Base-by-base conservation (phyloP, 139 green algal genomes). In the Ettlia oleoabundans region DNA sequence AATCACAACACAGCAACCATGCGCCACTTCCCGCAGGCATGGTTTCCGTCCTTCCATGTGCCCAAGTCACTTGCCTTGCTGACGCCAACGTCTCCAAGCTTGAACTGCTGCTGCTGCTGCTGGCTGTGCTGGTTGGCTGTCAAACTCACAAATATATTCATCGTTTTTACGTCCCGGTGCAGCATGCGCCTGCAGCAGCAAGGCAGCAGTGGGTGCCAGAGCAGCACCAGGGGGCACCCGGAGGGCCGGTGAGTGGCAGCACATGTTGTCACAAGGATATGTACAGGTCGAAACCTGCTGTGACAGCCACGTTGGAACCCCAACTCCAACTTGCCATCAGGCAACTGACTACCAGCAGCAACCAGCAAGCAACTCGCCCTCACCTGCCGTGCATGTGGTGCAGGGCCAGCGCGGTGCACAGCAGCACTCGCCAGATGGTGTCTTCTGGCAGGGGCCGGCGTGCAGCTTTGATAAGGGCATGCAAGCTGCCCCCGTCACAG, bases 371-470 rank as follows among this genome's bases (percentile, higher is more conserved):
- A 13, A 3, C 66, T 30, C 64, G 33, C 38, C 21, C 73, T 30
- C 33, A 47, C 73, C 73, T 80, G 73, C 32, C 38, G 73, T 80
- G 73, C 73, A 80, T 80, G 73, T 80, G 73, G 52, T 80, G 73
- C 51, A 80, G 73, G 33, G 73, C 73, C 53, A 68, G 52, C 24
- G 35, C 38, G 37, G 63, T 19, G 35, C 53, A 52, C 53, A 80
- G 73, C 73, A 80, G 73, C 52, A 80, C 73, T 26, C 73, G 35
- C 73, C 73, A 80, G 26, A 80, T 68, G 37, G 35, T 43, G 19
- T 80, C 53, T 30, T 80, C 73, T 1, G 26, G 21, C 35, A 80
- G 52, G 24, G 73, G 72, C 24, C 73, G 73, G 0, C 47, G 53
- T 35, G 53, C n/a, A 28, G 21, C 22, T 22, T 35, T 0, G 28